Conservation (phyloP, 345 rosid species). For the Aquilaria sinensis region DNA sequence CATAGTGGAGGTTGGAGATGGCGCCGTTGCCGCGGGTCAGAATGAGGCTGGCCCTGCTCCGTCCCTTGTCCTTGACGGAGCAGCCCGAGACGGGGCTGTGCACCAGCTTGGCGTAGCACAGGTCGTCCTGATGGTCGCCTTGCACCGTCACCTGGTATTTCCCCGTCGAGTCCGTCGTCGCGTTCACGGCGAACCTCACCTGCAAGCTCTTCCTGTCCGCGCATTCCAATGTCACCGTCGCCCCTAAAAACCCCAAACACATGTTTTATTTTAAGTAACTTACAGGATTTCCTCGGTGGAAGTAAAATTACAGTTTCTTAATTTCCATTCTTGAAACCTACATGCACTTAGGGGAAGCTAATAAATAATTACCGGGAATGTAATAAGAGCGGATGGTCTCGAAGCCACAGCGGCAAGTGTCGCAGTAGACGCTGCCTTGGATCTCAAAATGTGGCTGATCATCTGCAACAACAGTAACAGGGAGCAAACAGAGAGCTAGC, state of each 20-base stretch:
- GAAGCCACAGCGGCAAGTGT: conserved; percentile 63
- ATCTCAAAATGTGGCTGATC: conserved; percentile 28
- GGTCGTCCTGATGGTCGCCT: conserved; percentile 52
- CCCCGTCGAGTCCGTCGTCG: conserved; percentile 36
- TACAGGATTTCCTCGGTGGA: neutral
- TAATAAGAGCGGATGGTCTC: conserved; percentile 43
- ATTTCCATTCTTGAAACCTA: neutral
- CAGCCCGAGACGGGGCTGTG: conserved; percentile 44
- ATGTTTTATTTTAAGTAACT: neutral
- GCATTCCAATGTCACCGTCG: conserved; percentile 49
- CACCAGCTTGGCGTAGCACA: conserved; percentile 41
- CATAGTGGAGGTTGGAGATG: conserved; percentile 34
- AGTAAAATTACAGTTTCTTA: neutral
- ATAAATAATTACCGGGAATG: conserved; percentile 31
- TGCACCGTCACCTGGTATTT: conserved; percentile 36
- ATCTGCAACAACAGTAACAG: conserved; percentile 16
- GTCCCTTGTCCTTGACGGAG: conserved; percentile 28
- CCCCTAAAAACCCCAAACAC: conserved; percentile 28
- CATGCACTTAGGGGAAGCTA: neutral
- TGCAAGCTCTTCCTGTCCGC: conserved; percentile 29
- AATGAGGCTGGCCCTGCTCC: conserved; percentile 39
- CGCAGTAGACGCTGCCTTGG: conserved; percentile 55
- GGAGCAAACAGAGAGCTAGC: conserved; percentile 25
- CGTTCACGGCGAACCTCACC: conserved; percentile 20
- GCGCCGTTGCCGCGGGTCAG: conserved; percentile 66